A percentile compares a stretch with the other conserved stretches of the same genome.
phyloP scores from a whole-genome alignment of 2,329 filamentous ascomycete genomes.

The Phoma sp. region DNA sequence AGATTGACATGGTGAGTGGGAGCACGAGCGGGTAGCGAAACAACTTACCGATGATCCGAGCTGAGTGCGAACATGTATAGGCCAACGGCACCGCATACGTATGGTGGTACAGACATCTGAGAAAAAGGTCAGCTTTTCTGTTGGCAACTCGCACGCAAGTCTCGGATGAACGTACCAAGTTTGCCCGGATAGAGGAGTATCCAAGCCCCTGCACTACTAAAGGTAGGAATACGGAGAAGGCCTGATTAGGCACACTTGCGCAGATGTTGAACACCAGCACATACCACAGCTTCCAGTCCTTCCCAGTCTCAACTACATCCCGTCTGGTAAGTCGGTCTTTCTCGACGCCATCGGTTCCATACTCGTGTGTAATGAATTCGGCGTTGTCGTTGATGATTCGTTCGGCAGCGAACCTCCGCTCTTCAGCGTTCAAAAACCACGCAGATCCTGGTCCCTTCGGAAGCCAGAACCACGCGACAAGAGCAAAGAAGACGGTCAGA shows the following conservation, averaged over 20 bases:
- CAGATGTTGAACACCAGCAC: constrained; percentile 50
- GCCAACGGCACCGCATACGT: background rate
- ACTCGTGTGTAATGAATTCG: background rate
- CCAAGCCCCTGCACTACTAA: constrained; percentile 54
- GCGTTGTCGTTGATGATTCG: constrained; percentile 28
- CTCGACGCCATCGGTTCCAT: constrained; percentile 6
- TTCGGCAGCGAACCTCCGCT: constrained; percentile 22
- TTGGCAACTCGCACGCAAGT: too few relatives aligned
- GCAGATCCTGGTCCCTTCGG: constrained; percentile 37
- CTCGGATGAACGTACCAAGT: constrained; percentile 25
- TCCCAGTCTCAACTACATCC: constrained; percentile 27
- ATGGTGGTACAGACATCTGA: background rate
- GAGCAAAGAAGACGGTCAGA: constrained; percentile 41
- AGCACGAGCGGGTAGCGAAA: too few relatives aligned
- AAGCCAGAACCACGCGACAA: constrained; percentile 39
- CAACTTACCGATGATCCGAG: background rate
- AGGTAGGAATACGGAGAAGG: constrained; percentile 53
- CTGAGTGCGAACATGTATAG: constrained; percentile 2
- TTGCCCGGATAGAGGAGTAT: constrained; percentile 27
- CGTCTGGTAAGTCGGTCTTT: constrained; percentile 25
- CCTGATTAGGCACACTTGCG: constrained; percentile 51
- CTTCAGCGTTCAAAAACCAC: constrained; percentile 48
- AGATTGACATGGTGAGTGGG: too few relatives aligned
- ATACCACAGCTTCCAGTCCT: constrained; percentile 38
- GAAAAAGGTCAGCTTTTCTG: too few relatives aligned